Percentiles rank a stretch among this genome's conserved stretches.
Conservation (phyloP, 345 rosid species). For the Arabidopsis arenosa region DNA sequence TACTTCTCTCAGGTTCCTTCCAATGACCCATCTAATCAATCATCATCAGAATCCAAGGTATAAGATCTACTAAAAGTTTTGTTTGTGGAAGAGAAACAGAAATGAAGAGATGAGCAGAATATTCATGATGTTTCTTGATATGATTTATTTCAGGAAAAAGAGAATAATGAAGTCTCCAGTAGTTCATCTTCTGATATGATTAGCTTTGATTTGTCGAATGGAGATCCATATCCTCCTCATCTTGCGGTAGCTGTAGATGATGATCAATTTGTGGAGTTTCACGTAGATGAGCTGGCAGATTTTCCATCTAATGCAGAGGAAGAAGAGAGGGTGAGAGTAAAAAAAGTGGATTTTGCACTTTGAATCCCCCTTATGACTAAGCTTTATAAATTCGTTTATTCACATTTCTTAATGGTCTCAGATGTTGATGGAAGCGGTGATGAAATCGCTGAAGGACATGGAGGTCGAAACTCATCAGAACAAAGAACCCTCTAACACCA, state of each 20-base stretch:
- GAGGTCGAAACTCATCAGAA: conserved; percentile 47
- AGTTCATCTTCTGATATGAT: conserved; percentile 84
- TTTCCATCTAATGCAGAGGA: conserved; percentile 76
- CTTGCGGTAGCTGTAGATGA: conserved; percentile 61
- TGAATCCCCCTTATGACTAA: not conserved
- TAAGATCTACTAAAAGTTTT: no score
- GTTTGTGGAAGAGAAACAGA: not conserved
- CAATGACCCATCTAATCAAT: conserved; percentile 52
- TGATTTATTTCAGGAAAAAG: conserved; percentile 58
- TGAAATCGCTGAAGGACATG: conserved; percentile 69
- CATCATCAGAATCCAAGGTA: conserved; percentile 64
- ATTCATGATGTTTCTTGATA: conserved; percentile 21
- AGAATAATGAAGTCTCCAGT: conserved; percentile 46
- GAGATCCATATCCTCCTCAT: conserved; percentile 66
- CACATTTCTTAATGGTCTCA: conserved; percentile 43
- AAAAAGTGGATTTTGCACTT: conserved; percentile 3
- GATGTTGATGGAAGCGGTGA: conserved; percentile 93
- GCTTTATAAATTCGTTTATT: not conserved
- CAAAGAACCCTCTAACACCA: conserved; percentile 44
- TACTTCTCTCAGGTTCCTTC: conserved; percentile 70
- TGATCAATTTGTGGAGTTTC: conserved; percentile 83
- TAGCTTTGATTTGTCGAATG: conserved; percentile 76
- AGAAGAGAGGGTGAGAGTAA: conserved; percentile 77
- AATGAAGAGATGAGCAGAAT: conserved; percentile 2
- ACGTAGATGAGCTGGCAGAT: conserved; percentile 76